These are phyloP conservation scores for Corrigiola litoralis DNA, from an alignment of 179 eudicot species.

Conservation along the genomic window DNA sequence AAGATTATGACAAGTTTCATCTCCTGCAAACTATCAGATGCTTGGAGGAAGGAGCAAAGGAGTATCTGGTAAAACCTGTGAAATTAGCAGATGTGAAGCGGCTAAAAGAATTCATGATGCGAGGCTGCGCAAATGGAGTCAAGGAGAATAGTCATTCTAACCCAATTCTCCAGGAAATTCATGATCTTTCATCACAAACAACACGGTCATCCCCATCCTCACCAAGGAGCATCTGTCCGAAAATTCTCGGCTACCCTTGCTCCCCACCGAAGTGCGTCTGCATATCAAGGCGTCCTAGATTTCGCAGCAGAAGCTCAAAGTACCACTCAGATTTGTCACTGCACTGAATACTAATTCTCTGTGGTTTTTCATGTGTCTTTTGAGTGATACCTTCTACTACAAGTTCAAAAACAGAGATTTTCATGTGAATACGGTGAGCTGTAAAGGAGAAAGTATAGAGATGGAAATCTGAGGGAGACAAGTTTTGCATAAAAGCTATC, in stretches of 20 bases:
- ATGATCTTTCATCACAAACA: conserved; percentile 1
- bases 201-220: conserved; percentile 12
- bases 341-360: conserved; percentile 14
- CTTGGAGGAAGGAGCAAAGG: conserved; percentile 81
- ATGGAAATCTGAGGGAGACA: conserved; percentile 9
- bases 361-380: conserved; percentile 4
- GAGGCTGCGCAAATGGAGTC: conserved; percentile 16
- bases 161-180: conserved; percentile 6
- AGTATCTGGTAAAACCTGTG: conserved; percentile 69
- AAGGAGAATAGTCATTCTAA: neutral
- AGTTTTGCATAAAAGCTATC: neutral
- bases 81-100: conserved; percentile 67
- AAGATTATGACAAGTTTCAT: neutral
- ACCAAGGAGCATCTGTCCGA: conserved; percentile 3
- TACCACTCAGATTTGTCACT: conserved; percentile 20
- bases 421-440: conserved; percentile 27
- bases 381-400: neutral
- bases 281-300: conserved; percentile 20
- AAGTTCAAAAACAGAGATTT: conserved; percentile 5
- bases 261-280: conserved; percentile 16
- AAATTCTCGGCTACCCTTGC: conserved; percentile 18
- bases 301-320: conserved; percentile 19
- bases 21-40: conserved; percentile 38
- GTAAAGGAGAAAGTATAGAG: conserved; percentile 16
- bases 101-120: conserved; percentile 38